Evolutionary conservation across 345 rosid genomes (phyloP), one percentile per base, ranked within the genome.

Genomic region (Balakata baccata): DNA sequence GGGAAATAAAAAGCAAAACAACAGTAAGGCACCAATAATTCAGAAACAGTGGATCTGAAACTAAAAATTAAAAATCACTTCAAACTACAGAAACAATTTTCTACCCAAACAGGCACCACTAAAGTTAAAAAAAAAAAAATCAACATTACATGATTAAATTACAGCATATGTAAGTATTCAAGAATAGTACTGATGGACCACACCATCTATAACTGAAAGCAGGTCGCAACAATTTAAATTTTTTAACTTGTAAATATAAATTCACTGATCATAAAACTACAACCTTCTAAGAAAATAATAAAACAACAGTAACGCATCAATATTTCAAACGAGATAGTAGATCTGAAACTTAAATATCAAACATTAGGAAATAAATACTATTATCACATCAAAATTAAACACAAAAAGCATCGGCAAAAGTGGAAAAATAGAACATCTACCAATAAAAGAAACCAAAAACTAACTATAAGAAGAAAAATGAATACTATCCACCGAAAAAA

Each of bases 341-440:
- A 80, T 78, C 83, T 70, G 74, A 29, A 78, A 64, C 73, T 53
- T 59, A 54, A 8, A 73, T 60, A 46, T 63, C 53, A 38, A 16
- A 50, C 14, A 60, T 34, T 58, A 72, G 16, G n/a, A n/a, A n/a
- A n/a, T 34, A 45, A 3, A 49, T n/a, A 63, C 12, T 50, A 59
- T 29, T 16, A 2, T 52, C 18, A 46, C 69, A 67, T 45, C 69
- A 64, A 66, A 50, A 49, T 49, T 17, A 68, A 77, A 39, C 56
- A 52, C 3, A 46, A 38, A 65, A 10, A 66, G 39, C 66, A 56
- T 29, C 39, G 16, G 49, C 43, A 23, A n/a, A 14, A 17, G 17
- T 5, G 14, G 20, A 37, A 38, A 14, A 37, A 62, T 3, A 38
- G 29, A 34, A 11, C 38, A 22, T 17, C 11, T 5, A 29, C 34